A percentile compares a stretch with the other conserved stretches of the same genome.
Conservation (phyloP, 495 filamentous ascomycete species). For the Talaromyces nanjingensis region DNA sequence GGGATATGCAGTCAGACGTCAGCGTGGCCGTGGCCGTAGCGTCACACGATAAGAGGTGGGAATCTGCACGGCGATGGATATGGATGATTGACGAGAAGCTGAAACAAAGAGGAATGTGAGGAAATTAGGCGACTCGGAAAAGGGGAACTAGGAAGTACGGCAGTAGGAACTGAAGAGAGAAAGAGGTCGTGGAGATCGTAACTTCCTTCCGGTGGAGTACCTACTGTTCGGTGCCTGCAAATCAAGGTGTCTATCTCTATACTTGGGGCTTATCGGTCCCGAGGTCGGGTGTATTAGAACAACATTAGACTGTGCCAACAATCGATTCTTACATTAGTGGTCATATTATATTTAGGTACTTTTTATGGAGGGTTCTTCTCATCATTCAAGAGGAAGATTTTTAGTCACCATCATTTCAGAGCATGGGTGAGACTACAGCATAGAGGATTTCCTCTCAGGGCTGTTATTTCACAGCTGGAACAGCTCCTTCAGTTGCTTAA, state of each 20-base stretch:
- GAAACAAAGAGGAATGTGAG: not conserved
- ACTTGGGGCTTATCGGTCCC: not conserved
- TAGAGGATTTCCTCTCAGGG: not conserved
- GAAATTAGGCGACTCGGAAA: constrained; percentile 16
- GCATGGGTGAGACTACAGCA: not conserved
- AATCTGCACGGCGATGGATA: constrained; percentile 8
- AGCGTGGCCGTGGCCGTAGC: not conserved
- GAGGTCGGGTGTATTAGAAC: not conserved
- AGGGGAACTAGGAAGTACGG: constrained; percentile 12
- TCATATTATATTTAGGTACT: not conserved
- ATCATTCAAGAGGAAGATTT: not conserved
- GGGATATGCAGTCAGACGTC: not conserved
- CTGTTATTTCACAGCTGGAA: constrained; percentile 52
- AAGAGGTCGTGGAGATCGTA: not conserved
- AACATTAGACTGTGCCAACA: not conserved
- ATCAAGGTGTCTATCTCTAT: not conserved
- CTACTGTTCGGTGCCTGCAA: not conserved
- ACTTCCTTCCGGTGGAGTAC: not conserved
- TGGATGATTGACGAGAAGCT: not conserved
- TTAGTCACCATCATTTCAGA: not conserved
- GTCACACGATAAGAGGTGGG: not conserved
- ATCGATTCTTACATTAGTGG: not conserved
- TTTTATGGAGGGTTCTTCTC: not conserved
- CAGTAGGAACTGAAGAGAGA: constrained; percentile 4
- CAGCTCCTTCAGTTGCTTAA: constrained; percentile 64